Evolutionary conservation across 202 grass and related monocot species (phyloP).

Genomic region (Elaeis oleifera): DNA sequence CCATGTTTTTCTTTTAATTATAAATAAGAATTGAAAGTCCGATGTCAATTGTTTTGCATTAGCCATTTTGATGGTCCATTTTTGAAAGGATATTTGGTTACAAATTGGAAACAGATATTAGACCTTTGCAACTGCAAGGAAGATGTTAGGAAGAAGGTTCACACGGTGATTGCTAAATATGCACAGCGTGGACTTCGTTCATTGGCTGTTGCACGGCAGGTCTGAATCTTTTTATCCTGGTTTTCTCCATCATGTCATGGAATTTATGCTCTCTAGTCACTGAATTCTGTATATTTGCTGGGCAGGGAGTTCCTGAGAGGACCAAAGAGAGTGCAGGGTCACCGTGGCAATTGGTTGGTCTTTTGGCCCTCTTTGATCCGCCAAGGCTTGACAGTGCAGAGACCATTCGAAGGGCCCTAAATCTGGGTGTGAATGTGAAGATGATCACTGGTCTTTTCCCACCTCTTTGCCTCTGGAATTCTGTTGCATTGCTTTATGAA

Average conservation of each 20-base stretch:
- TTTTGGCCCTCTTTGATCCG: conserved; percentile 81
- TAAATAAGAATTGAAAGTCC: background rate
- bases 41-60: too few relatives aligned
- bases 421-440: conserved; percentile 90
- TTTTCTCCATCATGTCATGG: too few relatives aligned
- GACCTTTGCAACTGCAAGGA: conserved; percentile 39
- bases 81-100: too few relatives aligned
- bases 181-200: conserved; percentile 82
- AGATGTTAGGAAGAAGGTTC: conserved; percentile 40
- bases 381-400: conserved; percentile 88
- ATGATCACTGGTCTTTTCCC: conserved; percentile 69
- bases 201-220: conserved; percentile 62
- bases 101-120: conserved; percentile 31
- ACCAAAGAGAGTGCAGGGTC: conserved; percentile 51
- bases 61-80: too few relatives aligned
- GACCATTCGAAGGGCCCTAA: conserved; percentile 65
- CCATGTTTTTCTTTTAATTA: background rate
- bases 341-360: conserved; percentile 63
- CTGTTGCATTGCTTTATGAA: too few relatives aligned
- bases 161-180: conserved; percentile 60
- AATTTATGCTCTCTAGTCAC: background rate
- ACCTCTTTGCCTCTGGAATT: too few relatives aligned
- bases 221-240: background rate
- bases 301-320: conserved; percentile 64
- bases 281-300: background rate